Percentiles rank a stretch among this genome's conserved stretches.
phyloP scores from a whole-genome alignment of 1,284 basidiomycete genomes.

The Leccinum solheimii region DNA sequence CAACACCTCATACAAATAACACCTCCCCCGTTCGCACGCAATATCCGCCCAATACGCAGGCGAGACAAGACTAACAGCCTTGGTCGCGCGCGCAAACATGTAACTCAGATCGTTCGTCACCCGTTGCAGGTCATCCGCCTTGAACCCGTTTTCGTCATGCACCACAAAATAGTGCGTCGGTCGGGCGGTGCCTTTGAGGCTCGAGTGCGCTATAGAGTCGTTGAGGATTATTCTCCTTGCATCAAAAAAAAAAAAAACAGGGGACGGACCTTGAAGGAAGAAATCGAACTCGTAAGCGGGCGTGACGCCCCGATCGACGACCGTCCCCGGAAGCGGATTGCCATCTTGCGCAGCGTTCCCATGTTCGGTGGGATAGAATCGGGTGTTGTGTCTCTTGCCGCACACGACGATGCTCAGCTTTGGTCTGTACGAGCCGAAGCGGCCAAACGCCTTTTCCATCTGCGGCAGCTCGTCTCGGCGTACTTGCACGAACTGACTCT shows the following conservation, averaged over 20 bases:
- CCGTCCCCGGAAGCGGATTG: constrained; percentile 72
- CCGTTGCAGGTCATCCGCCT: constrained; percentile 63
- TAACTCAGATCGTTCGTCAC: constrained; percentile 64
- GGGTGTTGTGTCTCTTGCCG: constrained; percentile 78
- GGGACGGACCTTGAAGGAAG: constrained; percentile 57
- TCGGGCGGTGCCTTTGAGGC: constrained; percentile 64
- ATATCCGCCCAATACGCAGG: constrained; percentile 78
- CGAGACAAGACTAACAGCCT: constrained; percentile 75
- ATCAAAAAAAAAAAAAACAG: background rate
- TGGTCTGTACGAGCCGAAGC: constrained; percentile 57
- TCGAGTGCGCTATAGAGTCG: constrained; percentile 42
- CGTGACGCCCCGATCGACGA: constrained; percentile 71
- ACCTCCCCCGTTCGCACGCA: constrained; percentile 75
- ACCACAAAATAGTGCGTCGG: constrained; percentile 80
- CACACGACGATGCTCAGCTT: constrained; percentile 71
- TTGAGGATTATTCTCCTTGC: background rate
- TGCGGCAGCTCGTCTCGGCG: constrained; percentile 56
- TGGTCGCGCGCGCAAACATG: constrained; percentile 77
- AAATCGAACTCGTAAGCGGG: constrained; percentile 76
- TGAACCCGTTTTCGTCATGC: constrained; percentile 69
- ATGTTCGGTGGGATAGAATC: constrained; percentile 59
- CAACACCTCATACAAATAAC: constrained; percentile 67
- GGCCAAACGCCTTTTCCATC: constrained; percentile 57
- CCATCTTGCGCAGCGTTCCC: constrained; percentile 58
- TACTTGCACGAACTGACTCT: constrained; percentile 70